These are phyloP conservation scores for Quercus gilva DNA, from an alignment of 306 rosid species.

Conservation along the genomic window DNA sequence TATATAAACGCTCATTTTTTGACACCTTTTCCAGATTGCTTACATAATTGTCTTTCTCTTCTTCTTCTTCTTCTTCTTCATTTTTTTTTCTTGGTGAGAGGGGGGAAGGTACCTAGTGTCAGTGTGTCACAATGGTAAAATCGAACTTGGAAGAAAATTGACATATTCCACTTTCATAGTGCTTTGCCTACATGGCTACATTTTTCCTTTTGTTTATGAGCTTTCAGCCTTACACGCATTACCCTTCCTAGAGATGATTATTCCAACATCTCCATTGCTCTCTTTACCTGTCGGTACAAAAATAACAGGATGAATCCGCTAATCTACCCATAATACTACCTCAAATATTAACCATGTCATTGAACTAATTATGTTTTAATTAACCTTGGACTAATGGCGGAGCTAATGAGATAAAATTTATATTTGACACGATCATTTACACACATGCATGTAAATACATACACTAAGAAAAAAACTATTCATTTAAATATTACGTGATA, in stretches of 20 bases:
- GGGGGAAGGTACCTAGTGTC: too few species aligned
- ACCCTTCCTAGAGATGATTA: neutral
- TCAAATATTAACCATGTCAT: neutral
- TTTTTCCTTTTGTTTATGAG: neutral
- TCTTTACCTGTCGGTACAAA: neutral
- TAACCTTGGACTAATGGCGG: too few species aligned
- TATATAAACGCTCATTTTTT: neutral
- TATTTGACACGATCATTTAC: too few species aligned
- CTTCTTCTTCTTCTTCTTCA: too few species aligned
- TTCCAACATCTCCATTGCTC: conserved; percentile 13
- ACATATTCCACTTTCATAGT: neutral
- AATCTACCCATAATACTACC: neutral
- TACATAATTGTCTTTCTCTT: too few species aligned
- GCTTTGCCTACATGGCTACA: neutral
- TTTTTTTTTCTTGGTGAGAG: too few species aligned
- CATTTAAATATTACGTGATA: too few species aligned
- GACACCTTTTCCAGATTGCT: too few species aligned
- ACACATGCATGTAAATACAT: too few species aligned
- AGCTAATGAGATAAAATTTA: too few species aligned
- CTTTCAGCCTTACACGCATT: conserved; percentile 4
- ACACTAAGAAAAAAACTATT: too few species aligned
- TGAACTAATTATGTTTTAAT: neutral
- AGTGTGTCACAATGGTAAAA: too few species aligned
- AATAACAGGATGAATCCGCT: neutral
- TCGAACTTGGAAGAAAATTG: neutral